These are phyloP conservation scores for Pueraria montana DNA, from an alignment of 306 rosid genomes.

Conservation along the genomic window DNA sequence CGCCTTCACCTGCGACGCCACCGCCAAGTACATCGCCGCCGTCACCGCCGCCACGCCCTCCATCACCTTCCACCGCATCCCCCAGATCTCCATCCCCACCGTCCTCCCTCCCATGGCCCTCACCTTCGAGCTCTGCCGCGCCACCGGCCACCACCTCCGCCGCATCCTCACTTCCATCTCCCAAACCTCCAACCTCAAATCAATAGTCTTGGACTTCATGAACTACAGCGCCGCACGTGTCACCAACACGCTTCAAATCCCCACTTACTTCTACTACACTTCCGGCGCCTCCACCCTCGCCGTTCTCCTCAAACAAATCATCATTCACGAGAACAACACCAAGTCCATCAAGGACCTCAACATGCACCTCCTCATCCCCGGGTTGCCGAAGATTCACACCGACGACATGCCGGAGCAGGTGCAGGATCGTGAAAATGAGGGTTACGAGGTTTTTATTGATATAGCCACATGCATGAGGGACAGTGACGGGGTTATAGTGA, in stretches of 20 bases:
- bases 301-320: neutral
- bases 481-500: constrained; percentile 24
- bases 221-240: constrained; percentile 36
- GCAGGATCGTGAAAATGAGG: neutral
- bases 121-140: constrained; percentile 9
- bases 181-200: constrained; percentile 24
- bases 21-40: constrained; percentile 42
- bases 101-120: neutral
- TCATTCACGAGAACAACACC: constrained; percentile 35
- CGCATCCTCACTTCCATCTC: constrained; percentile 5
- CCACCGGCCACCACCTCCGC: constrained; percentile 1
- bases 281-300: constrained; percentile 44
- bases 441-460: neutral
- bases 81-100: neutral
- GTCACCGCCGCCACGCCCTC: constrained; percentile 41
- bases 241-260: constrained; percentile 40
- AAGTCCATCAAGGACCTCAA: constrained; percentile 50
- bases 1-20: constrained; percentile 37
- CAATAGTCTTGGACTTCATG: constrained; percentile 54
- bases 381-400: constrained; percentile 37
- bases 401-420: neutral
- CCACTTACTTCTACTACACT: constrained; percentile 52
- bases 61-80: constrained; percentile 50
- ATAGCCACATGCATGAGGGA: neutral
- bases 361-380: constrained; percentile 42